These are phyloP conservation scores for Aspergillus mulundensis DNA, from an alignment of 495 filamentous ascomycete genomes.

Conservation along the genomic window DNA sequence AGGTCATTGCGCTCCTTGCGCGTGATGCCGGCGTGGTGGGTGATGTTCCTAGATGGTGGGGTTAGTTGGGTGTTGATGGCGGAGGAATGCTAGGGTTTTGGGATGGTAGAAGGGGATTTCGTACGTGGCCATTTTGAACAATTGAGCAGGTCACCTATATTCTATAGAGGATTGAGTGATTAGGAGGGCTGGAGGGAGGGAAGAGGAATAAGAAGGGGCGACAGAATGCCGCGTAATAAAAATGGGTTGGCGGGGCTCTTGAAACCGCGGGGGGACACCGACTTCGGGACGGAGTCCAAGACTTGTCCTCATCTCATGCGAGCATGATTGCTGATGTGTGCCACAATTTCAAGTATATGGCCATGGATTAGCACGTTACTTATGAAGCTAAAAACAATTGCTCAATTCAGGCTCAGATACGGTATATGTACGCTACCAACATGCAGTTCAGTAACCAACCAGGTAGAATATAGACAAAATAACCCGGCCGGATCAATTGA, in stretches of 20 bases:
- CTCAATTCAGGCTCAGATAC: constrained; percentile 2
- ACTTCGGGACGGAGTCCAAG: neutral
- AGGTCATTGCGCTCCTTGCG: constrained; percentile 74
- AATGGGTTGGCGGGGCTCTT: constrained; percentile 3
- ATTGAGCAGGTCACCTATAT: neutral
- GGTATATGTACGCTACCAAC: constrained; percentile 16
- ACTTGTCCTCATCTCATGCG: constrained; percentile 4
- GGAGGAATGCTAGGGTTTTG: neutral
- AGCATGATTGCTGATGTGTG: neutral
- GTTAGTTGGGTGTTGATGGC: neutral
- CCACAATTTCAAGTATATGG: neutral
- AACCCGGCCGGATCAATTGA: constrained; percentile 37
- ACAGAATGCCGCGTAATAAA: neutral
- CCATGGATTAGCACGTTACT: too few species aligned
- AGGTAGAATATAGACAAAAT: constrained; percentile 1
- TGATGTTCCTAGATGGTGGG: constrained; percentile 74
- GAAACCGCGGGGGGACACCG: constrained; percentile 1
- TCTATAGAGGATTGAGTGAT: neutral
- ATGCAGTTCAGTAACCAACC: constrained; percentile 1
- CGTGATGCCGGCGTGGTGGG: constrained; percentile 91
- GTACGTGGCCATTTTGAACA: constrained; percentile 44
- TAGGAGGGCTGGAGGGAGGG: neutral
- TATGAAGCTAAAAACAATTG: neutral
- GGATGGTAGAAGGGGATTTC: constrained; percentile 16
- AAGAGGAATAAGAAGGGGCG: neutral